Base-by-base conservation (phyloP, 768 basidiomycete genomes). In the Inosperma sp. region DNA sequence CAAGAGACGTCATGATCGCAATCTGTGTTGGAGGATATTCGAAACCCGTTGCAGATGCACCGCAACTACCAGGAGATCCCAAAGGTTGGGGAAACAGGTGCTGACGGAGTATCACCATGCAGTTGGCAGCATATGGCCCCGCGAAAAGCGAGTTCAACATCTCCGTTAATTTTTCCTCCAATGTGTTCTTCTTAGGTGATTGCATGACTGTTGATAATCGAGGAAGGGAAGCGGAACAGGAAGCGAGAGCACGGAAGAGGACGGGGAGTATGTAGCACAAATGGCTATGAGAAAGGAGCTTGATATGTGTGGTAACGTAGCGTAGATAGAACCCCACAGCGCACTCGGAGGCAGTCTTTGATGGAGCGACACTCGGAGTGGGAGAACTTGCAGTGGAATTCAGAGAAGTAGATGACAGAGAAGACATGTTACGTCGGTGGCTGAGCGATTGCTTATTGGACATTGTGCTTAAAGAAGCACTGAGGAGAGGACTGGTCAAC, bases 221-320 rank as follows among this genome's bases (percentile, higher is more conserved):
- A 33, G 88, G 84, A 13, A 91, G 75, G 2, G 86, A 80, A 3
- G 80, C 76, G 3, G 80, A 72, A 59, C 79, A 85, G 57, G 79
- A 82, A 1, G 83, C 80, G 19, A 86, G 73, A 17, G 77, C 78
- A 14, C 84, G 81, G 60, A 88, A 86, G n/a, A 91, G 77, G 27
- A 85, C 71, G 0, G 85, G 83, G n/a, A 89, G 70, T 46, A 89
- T 80, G 29, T 67, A 58, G 10, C 68, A 62, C 29, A 88, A 75
- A 58, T 77, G 74, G 9, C 65, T 65, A 6, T 82, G 76, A 5
- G 82, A 71, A 13, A 88, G 70, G 13, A 72, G 74, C 60, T 83
- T 83, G 39, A 82, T 67, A 52, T 84, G 81, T 1, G 77, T 72
- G n/a, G 70, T 66, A 9, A 88, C 75, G 61, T 87, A 80, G 53